phyloP scores from a whole-genome alignment of 2,329 filamentous ascomycete genomes.

The Cladosporium sp. region DNA sequence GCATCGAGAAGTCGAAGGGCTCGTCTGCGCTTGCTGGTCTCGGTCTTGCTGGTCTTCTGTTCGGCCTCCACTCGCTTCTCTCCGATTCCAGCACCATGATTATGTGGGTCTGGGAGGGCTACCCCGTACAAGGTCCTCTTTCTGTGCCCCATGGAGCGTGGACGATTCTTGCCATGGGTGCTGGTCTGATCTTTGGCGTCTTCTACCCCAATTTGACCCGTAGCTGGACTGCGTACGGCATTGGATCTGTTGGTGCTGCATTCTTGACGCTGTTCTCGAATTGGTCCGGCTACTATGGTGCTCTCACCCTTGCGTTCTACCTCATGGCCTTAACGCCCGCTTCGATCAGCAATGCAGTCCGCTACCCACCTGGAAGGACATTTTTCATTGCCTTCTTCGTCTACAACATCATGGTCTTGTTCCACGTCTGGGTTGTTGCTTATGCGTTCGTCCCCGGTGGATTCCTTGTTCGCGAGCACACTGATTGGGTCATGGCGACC shows the following conservation, averaged over 20 bases:
- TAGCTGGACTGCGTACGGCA: slow-evolving; percentile 76
- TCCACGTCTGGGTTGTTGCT: slow-evolving; percentile 97
- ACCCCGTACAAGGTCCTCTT: slow-evolving; percentile 82
- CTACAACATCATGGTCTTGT: slow-evolving; percentile 93
- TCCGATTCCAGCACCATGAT: slow-evolving; percentile 99
- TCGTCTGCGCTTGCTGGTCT: slow-evolving; percentile 72
- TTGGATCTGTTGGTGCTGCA: slow-evolving; percentile 77
- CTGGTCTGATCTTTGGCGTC: slow-evolving; percentile 74
- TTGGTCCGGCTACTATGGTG: slow-evolving; percentile 90
- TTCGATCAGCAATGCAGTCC: slow-evolving; percentile 72
- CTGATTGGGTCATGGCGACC: slow-evolving; percentile 88
- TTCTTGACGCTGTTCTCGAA: slow-evolving; percentile 73
- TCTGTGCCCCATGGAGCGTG: slow-evolving; percentile 86
- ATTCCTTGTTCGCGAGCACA: slow-evolving; percentile 86
- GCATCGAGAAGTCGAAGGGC: slow-evolving; percentile 64
- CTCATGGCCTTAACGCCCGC: slow-evolving; percentile 76
- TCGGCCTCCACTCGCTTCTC: slow-evolving; percentile 85
- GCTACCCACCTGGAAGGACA: slow-evolving; percentile 72
- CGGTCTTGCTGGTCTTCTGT: slow-evolving; percentile 80
- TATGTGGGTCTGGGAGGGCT: slow-evolving; percentile 96
- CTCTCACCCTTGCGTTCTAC: slow-evolving; percentile 72
- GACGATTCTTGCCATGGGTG: slow-evolving; percentile 84
- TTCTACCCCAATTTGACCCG: slow-evolving; percentile 68
- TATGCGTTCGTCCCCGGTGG: slow-evolving; percentile 98
- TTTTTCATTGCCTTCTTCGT: slow-evolving; percentile 88